Percentiles rank a stretch among this genome's conserved stretches.
phyloP scores from a whole-genome alignment of 352 stramenopile species.

The Phytophthora megakarya region DNA sequence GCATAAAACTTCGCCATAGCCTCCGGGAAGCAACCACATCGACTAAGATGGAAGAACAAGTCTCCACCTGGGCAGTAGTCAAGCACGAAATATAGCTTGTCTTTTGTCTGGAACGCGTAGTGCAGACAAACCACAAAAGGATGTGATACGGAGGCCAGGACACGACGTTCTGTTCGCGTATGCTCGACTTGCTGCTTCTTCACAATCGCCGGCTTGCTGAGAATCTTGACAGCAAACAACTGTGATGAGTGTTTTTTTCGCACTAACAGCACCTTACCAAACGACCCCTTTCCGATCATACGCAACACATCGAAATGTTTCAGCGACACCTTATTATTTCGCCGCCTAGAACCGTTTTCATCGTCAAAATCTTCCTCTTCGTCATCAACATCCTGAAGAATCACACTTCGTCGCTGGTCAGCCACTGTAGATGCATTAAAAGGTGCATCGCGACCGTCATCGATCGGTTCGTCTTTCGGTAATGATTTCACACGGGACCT shows the following conservation, averaged over 20 bases:
- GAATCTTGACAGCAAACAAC: constrained; percentile 85
- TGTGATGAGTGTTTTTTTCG: constrained; percentile 79
- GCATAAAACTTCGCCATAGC: constrained; percentile 85
- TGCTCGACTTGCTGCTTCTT: constrained; percentile 87
- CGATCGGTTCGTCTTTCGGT: constrained; percentile 30
- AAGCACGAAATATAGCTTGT: constrained; percentile 87
- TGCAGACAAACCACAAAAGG: constrained; percentile 90
- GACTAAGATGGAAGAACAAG: constrained; percentile 83
- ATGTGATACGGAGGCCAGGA: constrained; percentile 80
- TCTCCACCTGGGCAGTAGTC: constrained; percentile 88
- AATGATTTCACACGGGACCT: constrained; percentile 21
- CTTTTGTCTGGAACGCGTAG: constrained; percentile 87
- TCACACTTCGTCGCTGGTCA: constrained; percentile 60
- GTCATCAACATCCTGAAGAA: constrained; percentile 75
- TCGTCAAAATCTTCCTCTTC: constrained; percentile 46
- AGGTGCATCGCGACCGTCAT: constrained; percentile 29
- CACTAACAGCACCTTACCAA: constrained; percentile 92
- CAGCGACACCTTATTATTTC: constrained; percentile 70
- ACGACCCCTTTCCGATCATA: constrained; percentile 93
- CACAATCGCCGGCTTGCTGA: constrained; percentile 79
- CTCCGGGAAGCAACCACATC: constrained; percentile 80
- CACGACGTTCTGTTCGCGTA: constrained; percentile 80
- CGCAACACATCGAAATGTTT: constrained; percentile 89
- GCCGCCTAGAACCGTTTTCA: constrained; percentile 24
- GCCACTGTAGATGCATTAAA: constrained; percentile 33